Evolutionary conservation across 2,329 filamentous ascomycete species (phyloP).

Genomic region (Epichloe hybrida): DNA sequence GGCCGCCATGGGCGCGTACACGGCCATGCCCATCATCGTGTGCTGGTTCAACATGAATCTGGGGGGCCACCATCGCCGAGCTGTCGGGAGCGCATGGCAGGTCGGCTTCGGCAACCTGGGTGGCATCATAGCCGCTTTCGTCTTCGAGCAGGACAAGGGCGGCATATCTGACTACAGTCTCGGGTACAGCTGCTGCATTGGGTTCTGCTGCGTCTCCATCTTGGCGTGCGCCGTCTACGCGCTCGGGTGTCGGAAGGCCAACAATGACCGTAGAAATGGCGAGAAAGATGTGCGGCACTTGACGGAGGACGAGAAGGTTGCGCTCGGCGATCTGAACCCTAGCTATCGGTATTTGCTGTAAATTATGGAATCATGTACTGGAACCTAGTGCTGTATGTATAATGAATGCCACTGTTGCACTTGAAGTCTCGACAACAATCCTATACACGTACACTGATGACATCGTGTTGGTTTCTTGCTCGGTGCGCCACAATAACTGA

Average conservation of each 20-base stretch:
- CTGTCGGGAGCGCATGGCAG: slow-evolving; percentile 63
- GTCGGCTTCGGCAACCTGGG: slow-evolving; percentile 69
- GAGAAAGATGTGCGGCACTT: slow-evolving; percentile 28
- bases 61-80: slow-evolving; percentile 57
- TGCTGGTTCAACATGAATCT: slow-evolving; percentile 79
- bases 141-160: slow-evolving; percentile 52
- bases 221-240: slow-evolving; percentile 48
- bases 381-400: too few relatives aligned
- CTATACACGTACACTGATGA: too few relatives aligned
- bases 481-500: too few relatives aligned
- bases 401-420: too few relatives aligned
- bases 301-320: slow-evolving; percentile 48
- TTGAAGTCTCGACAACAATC: too few relatives aligned
- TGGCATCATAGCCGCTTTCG: slow-evolving; percentile 63
- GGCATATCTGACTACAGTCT: slow-evolving; percentile 70
- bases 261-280: slow-evolving; percentile 41
- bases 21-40: slow-evolving; percentile 77
- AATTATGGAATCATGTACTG: background rate
- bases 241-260: slow-evolving; percentile 42
- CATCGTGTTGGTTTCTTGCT: too few relatives aligned
- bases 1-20: slow-evolving; percentile 66
- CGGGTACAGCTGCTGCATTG: slow-evolving; percentile 50
- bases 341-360: slow-evolving; percentile 47
- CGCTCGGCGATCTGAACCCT: slow-evolving; percentile 45
- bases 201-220: slow-evolving; percentile 44